These are phyloP conservation scores for Cephaloascus fragrans DNA, from an alignment of 805 yeast genomes.

Conservation along the genomic window DNA sequence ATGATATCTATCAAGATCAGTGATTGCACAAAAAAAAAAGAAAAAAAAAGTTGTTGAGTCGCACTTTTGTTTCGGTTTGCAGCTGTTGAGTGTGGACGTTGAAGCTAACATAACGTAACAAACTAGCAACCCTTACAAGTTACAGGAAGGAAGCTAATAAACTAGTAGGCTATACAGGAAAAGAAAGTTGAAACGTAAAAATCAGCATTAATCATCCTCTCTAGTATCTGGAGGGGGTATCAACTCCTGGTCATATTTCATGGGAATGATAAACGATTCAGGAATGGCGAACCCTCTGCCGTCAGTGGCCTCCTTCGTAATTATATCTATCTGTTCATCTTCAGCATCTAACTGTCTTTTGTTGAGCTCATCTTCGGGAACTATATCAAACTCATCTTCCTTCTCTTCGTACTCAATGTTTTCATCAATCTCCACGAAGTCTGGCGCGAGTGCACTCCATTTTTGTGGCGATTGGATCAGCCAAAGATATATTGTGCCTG, in stretches of 20 bases:
- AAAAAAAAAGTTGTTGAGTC: too few species aligned
- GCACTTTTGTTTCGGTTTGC: too few species aligned
- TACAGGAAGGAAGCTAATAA: too few species aligned
- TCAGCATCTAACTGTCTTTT: slow-evolving; percentile 54
- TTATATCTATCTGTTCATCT: slow-evolving; percentile 58
- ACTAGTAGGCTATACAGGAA: too few species aligned
- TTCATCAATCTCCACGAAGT: slow-evolving; percentile 89
- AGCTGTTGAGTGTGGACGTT: too few species aligned
- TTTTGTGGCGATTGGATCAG: slow-evolving; percentile 74
- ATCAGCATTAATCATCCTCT: neutral
- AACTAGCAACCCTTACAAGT: too few species aligned
- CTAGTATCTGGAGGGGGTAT: slow-evolving; percentile 4
- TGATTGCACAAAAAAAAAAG: too few species aligned
- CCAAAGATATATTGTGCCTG: slow-evolving; percentile 81
- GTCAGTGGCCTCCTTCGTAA: slow-evolving; percentile 52
- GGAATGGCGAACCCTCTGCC: slow-evolving; percentile 60
- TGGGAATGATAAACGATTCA: slow-evolving; percentile 55
- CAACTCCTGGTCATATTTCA: slow-evolving; percentile 16
- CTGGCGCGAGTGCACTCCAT: slow-evolving; percentile 97
- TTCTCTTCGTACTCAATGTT: slow-evolving; percentile 79
- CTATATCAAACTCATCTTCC: slow-evolving; percentile 87
- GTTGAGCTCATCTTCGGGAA: slow-evolving; percentile 55
- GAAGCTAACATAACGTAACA: too few species aligned
- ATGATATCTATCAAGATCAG: too few species aligned
- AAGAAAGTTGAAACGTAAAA: too few species aligned